These are phyloP conservation scores for Apophysomyces trapeziformis DNA, from an alignment of 371 early-diverging fungal species.

Conservation along the genomic window DNA sequence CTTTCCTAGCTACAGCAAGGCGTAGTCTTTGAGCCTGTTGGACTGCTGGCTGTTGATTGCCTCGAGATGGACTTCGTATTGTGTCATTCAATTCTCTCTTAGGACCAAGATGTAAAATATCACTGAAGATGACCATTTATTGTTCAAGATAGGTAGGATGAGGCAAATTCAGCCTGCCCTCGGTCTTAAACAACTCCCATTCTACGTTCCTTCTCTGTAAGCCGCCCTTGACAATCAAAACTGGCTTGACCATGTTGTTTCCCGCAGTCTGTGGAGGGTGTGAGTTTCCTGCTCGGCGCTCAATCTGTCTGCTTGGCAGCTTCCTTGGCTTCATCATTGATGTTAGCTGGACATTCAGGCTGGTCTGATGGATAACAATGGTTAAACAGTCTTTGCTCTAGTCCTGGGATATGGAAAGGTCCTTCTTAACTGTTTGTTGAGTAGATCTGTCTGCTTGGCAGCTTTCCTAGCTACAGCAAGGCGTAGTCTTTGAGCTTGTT, in stretches of 20 bases:
- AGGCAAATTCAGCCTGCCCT: too few species aligned
- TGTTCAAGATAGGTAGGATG: too few species aligned
- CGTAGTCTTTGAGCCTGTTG: not conserved
- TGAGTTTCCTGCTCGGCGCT: not conserved
- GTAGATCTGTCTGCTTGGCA: not conserved
- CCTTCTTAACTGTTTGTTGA: not conserved
- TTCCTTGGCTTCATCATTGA: not conserved
- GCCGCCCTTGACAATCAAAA: not conserved
- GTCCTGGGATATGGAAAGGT: not conserved
- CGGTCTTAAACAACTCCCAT: not conserved
- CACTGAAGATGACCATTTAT: too few species aligned
- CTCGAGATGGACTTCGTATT: too few species aligned
- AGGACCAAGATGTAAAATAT: too few species aligned
- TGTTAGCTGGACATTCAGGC: not conserved
- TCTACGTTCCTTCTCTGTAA: not conserved
- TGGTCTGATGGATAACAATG: not conserved
- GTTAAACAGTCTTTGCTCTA: not conserved
- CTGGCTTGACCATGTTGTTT: not conserved
- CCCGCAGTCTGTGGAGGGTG: not conserved
- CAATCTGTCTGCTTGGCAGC: not conserved
- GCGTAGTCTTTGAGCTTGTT: not conserved
- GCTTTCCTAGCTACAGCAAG: not conserved
- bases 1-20: not conserved
- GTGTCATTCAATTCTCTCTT: too few species aligned
- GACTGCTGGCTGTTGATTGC: too few species aligned